A percentile compares a stretch with the other conserved stretches of the same genome.
These are phyloP conservation scores for Kazachstania psychrophila DNA, from an alignment of 805 yeast genomes.

Conservation along the genomic window DNA sequence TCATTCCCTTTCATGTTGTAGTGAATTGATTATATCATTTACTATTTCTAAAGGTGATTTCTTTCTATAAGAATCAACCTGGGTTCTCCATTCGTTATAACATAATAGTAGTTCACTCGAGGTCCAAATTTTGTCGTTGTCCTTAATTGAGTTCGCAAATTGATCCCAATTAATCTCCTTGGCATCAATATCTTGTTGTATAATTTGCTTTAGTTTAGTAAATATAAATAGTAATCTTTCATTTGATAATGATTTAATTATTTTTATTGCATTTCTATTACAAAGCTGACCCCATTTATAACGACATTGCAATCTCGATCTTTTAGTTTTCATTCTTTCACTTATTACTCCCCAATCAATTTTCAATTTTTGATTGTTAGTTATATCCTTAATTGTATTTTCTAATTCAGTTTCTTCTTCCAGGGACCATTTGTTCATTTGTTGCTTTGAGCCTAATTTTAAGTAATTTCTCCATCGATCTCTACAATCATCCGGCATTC, in stretches of 20 bases:
- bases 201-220: neutral
- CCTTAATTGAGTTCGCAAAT: constrained; percentile 39
- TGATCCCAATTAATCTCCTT: constrained; percentile 41
- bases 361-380: constrained; percentile 20
- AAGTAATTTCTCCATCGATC: constrained; percentile 90
- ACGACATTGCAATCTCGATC: constrained; percentile 85
- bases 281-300: constrained; percentile 81
- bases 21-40: no score
- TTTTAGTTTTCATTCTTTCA: constrained; percentile 71
- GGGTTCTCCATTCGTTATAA: no score
- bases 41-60: no score
- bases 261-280: constrained; percentile 42
- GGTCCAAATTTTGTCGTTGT: constrained; percentile 10
- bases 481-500: constrained; percentile 95
- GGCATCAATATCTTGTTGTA: neutral
- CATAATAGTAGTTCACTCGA: no score
- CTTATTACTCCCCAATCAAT: constrained; percentile 84
- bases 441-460: constrained; percentile 68
- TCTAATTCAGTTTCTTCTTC: constrained; percentile 58
- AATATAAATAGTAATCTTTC: constrained; percentile 24
- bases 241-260: constrained; percentile 33
- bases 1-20: no score
- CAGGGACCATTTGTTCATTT: constrained; percentile 61
- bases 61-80: no score
- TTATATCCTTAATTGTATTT: constrained; percentile 39